A percentile compares a stretch with the other conserved stretches of the same genome.
phyloP scores from a whole-genome alignment of 2,329 filamentous ascomycete species.

The Tolypocladium inflatum region DNA sequence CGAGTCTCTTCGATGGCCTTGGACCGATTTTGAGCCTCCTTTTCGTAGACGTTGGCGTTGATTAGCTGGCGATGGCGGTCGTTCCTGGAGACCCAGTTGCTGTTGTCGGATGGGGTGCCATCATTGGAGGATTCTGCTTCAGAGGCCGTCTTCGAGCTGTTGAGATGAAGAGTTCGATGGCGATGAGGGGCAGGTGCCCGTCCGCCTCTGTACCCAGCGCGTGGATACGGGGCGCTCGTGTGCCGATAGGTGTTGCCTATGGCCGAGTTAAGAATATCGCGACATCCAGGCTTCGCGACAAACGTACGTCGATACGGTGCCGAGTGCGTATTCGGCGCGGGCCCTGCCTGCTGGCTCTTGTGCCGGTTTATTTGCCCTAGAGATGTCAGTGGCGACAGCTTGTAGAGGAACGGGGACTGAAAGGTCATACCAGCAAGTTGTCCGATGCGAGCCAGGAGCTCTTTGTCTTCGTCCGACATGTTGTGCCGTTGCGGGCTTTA shows the following conservation, averaged over 20 bases:
- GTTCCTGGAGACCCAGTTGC: constrained; percentile 58
- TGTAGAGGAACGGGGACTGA: background rate
- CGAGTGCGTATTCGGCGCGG: constrained; percentile 16
- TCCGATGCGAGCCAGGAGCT: constrained; percentile 44
- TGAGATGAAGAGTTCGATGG: constrained; percentile 55
- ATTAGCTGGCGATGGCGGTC: constrained; percentile 77
- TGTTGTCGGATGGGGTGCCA: constrained; percentile 18
- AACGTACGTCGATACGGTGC: constrained; percentile 26
- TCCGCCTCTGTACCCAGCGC: constrained; percentile 24
- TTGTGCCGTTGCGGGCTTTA: background rate
- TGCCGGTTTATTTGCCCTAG: constrained; percentile 72
- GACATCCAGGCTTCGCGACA: background rate
- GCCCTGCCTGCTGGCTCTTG: constrained; percentile 52
- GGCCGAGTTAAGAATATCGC: background rate
- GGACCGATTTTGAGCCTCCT: constrained; percentile 57
- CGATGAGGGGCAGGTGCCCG: constrained; percentile 28
- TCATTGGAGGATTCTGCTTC: constrained; percentile 26
- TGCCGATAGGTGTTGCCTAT: constrained; percentile 23
- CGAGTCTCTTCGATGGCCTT: constrained; percentile 65
- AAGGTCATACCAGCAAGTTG: constrained; percentile 35
- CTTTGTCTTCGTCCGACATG: constrained; percentile 41
- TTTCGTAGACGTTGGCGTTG: constrained; percentile 69
- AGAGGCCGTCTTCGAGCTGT: constrained; percentile 26
- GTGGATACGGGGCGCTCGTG: constrained; percentile 21
- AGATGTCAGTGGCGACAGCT: constrained; percentile 12